These are phyloP conservation scores for grape (Vitis vinifera) DNA, from an alignment of 164 flowering plant genomes.

Conservation along the genomic window ASM3070453v1 NC_081812.1:21962501-21963000, in stretches of 20 bases:
- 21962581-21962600: no score
- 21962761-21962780: constrained; percentile 48
- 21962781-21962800: constrained; percentile 41
- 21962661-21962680: constrained; percentile 64
- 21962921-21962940: constrained; percentile 44
- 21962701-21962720: constrained; percentile 40
- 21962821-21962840: constrained; percentile 7
- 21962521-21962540: no score
- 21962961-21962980: constrained; percentile 49
- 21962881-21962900: constrained; percentile 47
- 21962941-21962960: constrained; percentile 73
- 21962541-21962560: no score
- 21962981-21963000: constrained; percentile 67
- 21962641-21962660: constrained; percentile 62
- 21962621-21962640: constrained; percentile 19
- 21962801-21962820: constrained; percentile 50
- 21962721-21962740: constrained; percentile 61
- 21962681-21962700: constrained; percentile 53
- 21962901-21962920: constrained; percentile 52
- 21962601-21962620: no score
- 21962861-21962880: constrained; percentile 45
- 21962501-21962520: no score
- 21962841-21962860: constrained; percentile 20
- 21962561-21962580: no score
- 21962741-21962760: constrained; percentile 34